phyloP scores from a whole-genome alignment of 257 asterid genomes.

The Nicotiana sylvestris region DNA sequence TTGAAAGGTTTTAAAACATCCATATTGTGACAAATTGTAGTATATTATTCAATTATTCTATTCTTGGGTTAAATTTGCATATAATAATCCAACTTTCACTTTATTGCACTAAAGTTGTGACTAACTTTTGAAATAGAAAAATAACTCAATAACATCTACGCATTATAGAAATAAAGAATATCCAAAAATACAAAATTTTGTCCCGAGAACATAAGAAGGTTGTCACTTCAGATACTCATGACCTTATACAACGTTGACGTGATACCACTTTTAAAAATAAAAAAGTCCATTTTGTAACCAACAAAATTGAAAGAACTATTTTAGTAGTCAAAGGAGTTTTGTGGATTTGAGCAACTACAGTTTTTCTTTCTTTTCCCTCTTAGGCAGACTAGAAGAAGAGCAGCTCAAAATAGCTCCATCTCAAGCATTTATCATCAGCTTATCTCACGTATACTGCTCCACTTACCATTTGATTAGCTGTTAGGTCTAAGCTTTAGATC shows the following conservation, averaged over 20 bases:
- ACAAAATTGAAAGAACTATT: neutral
- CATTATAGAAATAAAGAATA: too few species aligned
- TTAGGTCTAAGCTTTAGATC: neutral
- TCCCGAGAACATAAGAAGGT: too few species aligned
- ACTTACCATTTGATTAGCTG: neutral
- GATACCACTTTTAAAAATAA: too few species aligned
- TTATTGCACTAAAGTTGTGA: too few species aligned
- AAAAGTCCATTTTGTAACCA: too few species aligned
- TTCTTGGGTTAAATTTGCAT: neutral
- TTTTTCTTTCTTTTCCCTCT: neutral
- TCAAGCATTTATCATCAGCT: neutral
- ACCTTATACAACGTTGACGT: too few species aligned
- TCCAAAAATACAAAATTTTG: too few species aligned
- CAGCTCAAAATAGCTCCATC: too few species aligned
- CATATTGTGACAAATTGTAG: neutral
- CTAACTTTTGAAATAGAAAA: too few species aligned
- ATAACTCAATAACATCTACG: too few species aligned
- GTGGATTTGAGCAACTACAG: neutral
- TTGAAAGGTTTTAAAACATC: neutral
- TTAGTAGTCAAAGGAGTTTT: too few species aligned
- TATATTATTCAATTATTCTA: neutral
- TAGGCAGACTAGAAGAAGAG: neutral
- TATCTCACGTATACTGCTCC: neutral
- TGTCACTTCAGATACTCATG: neutral
- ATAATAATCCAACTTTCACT: too few species aligned